Percentiles rank a stretch among this genome's conserved stretches.
These are phyloP conservation scores for Termitomyces sp. DNA, from an alignment of 1,284 basidiomycete genomes.

Conservation along the genomic window DNA sequence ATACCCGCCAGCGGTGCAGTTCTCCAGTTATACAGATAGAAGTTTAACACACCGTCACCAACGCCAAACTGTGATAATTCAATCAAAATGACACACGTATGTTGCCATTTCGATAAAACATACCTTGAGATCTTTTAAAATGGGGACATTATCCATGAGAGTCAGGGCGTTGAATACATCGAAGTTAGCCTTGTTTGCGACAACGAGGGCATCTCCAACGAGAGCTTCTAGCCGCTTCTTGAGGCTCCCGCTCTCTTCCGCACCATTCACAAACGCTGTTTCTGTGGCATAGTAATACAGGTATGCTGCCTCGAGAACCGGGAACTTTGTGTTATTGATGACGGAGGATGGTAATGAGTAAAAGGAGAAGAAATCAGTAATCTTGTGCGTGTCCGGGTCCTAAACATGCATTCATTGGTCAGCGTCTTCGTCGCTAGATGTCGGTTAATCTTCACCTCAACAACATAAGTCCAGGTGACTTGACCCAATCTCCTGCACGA, in stretches of 20 bases:
- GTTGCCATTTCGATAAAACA: conserved; percentile 21
- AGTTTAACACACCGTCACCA: conserved; percentile 87
- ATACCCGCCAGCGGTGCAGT: conserved; percentile 75
- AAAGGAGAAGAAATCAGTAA: conserved; percentile 97
- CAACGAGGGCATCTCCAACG: conserved; percentile 72
- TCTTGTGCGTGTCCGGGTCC: conserved; percentile 76
- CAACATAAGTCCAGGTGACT: conserved; percentile 95
- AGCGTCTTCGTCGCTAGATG: conserved; percentile 3
- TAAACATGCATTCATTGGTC: conserved; percentile 27
- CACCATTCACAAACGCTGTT: conserved; percentile 51
- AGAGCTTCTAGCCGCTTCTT: conserved; percentile 72
- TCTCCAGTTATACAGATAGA: conserved; percentile 92
- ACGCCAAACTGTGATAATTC: conserved; percentile 68
- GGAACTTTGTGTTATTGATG: conserved; percentile 61
- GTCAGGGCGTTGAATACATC: conserved; percentile 97
- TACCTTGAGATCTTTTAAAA: conserved; percentile 82
- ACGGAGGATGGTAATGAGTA: conserved; percentile 94
- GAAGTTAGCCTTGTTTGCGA: conserved; percentile 81
- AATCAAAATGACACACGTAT: conserved; percentile 7
- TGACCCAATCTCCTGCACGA: conserved; percentile 61
- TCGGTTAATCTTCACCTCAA: conserved; percentile 61
- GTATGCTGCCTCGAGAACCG: conserved; percentile 81
- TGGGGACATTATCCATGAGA: conserved; percentile 86
- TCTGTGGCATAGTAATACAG: conserved; percentile 89
- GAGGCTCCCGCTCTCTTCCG: conserved; percentile 57